Evolutionary conservation across 2,329 filamentous ascomycete genomes (phyloP), one percentile per base, ranked within the genome.

Genomic region (Fusarium newnesense): DNA sequence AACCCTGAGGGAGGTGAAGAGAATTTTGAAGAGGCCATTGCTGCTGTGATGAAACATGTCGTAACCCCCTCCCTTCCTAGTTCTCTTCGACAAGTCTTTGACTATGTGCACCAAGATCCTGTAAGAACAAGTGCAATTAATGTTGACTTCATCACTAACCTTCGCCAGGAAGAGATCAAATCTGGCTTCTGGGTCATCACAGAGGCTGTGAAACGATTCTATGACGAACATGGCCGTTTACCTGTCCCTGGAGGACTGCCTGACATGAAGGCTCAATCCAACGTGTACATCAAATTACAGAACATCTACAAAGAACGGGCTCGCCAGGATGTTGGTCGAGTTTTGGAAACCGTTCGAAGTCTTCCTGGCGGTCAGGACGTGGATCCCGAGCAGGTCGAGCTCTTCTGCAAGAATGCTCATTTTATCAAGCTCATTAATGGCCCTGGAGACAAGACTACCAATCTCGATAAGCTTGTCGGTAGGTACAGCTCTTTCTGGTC

Each of bases 191-290:
- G 97, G 96, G 83, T 95, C 69, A 96, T 98, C 75, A 93, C 94
- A 13, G 88, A 91, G 62, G 95, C 96, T 1, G 87, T 98, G 62
- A 91, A 91, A 68, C 79, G 87, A 26, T 99, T 99, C 81, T 92
- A 96, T 81, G 82, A 88, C 15, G 90, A 90, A 61, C 90, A 98
- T 79, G 84, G 87, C 12, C 87, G 92, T 34, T 87, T 99, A 9
- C 96, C 96, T 21, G 86, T 99, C 1, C 92, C 95, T 1, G 97
- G 96, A 18, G 91, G 92, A 7, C 86, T 99, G 4, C 96, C 97
- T 4, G 96, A 99, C 81, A 99, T 99, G 96, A 99, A 99, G 85
- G 95, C 96, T 6, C 90, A 96, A 79, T 97, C 95, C 7, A 90
- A 88, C 63, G 93, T 97, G 70, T 99, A 99, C 84, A 92, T 99